phyloP scores from a whole-genome alignment of 2,329 filamentous ascomycete species.

The Neofusicoccum umdonicola region DNA sequence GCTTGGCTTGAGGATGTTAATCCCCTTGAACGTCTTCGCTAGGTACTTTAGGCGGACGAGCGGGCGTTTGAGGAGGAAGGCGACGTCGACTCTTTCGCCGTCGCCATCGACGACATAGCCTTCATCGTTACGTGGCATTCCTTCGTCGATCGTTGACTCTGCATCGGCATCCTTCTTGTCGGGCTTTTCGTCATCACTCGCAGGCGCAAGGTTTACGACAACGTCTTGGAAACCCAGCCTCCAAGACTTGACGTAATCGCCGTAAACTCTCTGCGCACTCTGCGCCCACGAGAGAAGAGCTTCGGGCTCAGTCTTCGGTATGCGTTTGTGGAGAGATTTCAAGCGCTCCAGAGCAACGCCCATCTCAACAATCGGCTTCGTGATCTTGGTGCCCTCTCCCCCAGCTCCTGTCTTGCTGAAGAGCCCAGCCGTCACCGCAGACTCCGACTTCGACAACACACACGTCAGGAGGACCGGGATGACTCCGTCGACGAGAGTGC shows the following conservation, averaged over 20 bases:
- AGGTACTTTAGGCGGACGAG: conserved; percentile 86
- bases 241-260: conserved; percentile 85
- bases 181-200: conserved; percentile 55
- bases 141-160: conserved; percentile 51
- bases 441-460: conserved; percentile 70
- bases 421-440: conserved; percentile 62
- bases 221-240: conserved; percentile 91
- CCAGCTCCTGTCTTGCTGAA: conserved; percentile 52
- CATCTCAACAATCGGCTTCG: conserved; percentile 90
- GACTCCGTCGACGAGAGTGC: conserved; percentile 90
- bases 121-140: conserved; percentile 57
- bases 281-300: conserved; percentile 79
- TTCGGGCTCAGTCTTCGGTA: conserved; percentile 70
- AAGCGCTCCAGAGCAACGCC: conserved; percentile 84
- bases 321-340: conserved; percentile 73
- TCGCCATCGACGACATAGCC: conserved; percentile 66
- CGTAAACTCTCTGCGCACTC: conserved; percentile 73
- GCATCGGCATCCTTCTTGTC: conserved; percentile 48
- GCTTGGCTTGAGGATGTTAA: conserved; percentile 56
- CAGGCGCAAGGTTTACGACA: conserved; percentile 84
- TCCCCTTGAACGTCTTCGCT: conserved; percentile 72
- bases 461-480: conserved; percentile 87
- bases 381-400: conserved; percentile 55
- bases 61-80: conserved; percentile 85
- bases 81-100: conserved; percentile 90